Conservation (phyloP, 2,329 filamentous ascomycete genomes). For the Cercospora zeina region DNA sequence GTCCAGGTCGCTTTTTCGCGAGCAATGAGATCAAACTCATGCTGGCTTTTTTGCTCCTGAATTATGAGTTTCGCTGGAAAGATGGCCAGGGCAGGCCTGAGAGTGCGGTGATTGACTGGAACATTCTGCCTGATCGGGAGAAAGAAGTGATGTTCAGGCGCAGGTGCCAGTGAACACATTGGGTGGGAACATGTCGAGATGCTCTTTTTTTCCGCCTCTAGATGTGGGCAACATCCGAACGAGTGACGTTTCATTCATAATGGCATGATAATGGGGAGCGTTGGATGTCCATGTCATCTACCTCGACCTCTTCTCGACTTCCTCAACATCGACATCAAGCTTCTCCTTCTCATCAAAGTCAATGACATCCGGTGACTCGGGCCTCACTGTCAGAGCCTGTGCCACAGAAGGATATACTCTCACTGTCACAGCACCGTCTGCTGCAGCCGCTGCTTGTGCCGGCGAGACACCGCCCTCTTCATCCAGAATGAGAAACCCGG, state of each 20-base stretch:
- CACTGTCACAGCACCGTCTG: slow-evolving; percentile 17
- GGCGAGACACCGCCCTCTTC: slow-evolving; percentile 22
- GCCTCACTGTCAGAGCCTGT: slow-evolving; percentile 14
- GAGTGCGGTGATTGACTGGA: slow-evolving; percentile 20
- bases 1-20: slow-evolving; percentile 39
- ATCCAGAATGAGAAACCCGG: slow-evolving; percentile 26
- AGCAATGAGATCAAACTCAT: slow-evolving; percentile 36
- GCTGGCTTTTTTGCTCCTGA: slow-evolving; percentile 32
- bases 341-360: slow-evolving; percentile 24
- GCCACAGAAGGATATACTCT: slow-evolving; percentile 14
- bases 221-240: not conserved
- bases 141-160: slow-evolving; percentile 19
- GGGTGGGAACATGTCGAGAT: not conserved
- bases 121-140: slow-evolving; percentile 19
- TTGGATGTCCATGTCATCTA: not conserved
- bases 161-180: not conserved
- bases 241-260: not conserved
- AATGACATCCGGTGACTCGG: slow-evolving; percentile 8
- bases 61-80: slow-evolving; percentile 36
- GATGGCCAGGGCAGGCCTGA: slow-evolving; percentile 19
- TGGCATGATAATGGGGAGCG: too few species aligned
- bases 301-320: slow-evolving; percentile 20
- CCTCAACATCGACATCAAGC: slow-evolving; percentile 13
- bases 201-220: not conserved
- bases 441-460: not conserved